phyloP scores from a whole-genome alignment of 805 yeast species.

The Pichia scutulata region DNA sequence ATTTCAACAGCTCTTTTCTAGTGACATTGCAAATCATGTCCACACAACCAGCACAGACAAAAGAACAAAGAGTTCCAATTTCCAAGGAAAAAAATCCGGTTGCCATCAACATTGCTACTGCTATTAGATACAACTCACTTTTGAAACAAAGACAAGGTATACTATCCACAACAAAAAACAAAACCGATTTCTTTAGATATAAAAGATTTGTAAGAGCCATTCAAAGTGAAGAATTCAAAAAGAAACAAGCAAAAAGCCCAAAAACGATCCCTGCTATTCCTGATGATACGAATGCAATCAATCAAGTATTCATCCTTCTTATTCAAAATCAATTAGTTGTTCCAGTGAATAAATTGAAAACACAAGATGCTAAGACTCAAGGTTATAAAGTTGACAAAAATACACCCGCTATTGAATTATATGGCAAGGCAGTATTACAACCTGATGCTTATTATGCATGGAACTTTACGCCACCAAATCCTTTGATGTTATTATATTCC shows the following conservation, averaged over 20 bases:
- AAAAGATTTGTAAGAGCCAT: slow-evolving; percentile 80
- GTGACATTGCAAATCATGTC: neutral
- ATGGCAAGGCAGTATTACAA: slow-evolving; percentile 49
- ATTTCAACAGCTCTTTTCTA: neutral
- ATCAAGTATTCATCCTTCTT: slow-evolving; percentile 53
- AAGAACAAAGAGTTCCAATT: slow-evolving; percentile 18
- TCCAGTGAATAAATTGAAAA: slow-evolving; percentile 69
- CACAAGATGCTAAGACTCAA: slow-evolving; percentile 54
- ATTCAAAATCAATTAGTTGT: slow-evolving; percentile 67
- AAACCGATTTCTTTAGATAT: slow-evolving; percentile 76
- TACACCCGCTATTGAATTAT: slow-evolving; percentile 49
- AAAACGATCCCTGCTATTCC: slow-evolving; percentile 28
- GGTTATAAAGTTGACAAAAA: slow-evolving; percentile 57
- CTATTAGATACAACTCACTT: slow-evolving; percentile 53
- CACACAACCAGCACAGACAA: neutral
- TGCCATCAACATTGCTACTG: slow-evolving; percentile 64
- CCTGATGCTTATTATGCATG: slow-evolving; percentile 76
- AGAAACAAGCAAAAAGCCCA: slow-evolving; percentile 27
- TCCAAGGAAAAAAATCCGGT: slow-evolving; percentile 37
- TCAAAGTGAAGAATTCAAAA: slow-evolving; percentile 59
- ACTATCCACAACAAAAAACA: slow-evolving; percentile 51
- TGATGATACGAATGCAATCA: slow-evolving; percentile 46
- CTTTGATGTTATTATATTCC: slow-evolving; percentile 54
- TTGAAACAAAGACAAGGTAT: slow-evolving; percentile 76
- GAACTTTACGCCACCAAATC: slow-evolving; percentile 69